A percentile compares a stretch with the other conserved stretches of the same genome.
These are phyloP conservation scores for Meira miltonrushii DNA, from an alignment of 1,284 basidiomycete genomes.

Conservation along the genomic window DNA sequence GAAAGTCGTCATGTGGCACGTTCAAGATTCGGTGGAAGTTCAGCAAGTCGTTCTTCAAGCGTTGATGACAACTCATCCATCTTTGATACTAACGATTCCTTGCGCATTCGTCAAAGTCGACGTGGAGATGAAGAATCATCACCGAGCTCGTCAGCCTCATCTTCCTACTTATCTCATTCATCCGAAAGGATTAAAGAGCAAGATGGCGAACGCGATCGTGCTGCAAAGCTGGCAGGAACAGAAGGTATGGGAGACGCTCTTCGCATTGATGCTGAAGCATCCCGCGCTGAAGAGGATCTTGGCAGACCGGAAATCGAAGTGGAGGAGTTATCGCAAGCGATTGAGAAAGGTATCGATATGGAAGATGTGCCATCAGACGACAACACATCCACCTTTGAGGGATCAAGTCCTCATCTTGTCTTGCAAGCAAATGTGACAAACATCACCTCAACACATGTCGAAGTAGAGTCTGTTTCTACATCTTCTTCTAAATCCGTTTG, in stretches of 20 bases:
- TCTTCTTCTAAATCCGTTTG: constrained; percentile 28
- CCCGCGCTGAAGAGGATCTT: constrained; percentile 25
- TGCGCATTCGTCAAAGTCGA: neutral
- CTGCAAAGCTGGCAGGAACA: neutral
- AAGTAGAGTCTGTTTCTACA: constrained; percentile 15
- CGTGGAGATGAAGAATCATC: neutral
- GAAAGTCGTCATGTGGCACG: neutral
- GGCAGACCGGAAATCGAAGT: constrained; percentile 34
- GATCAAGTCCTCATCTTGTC: constrained; percentile 39
- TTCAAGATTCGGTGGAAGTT: neutral
- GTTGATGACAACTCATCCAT: neutral
- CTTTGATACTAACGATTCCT: neutral
- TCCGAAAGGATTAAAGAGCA: neutral
- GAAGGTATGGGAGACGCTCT: constrained; percentile 14
- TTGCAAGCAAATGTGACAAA: constrained; percentile 42
- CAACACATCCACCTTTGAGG: constrained; percentile 22
- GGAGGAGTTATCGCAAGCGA: constrained; percentile 22
- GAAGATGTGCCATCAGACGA: constrained; percentile 6
- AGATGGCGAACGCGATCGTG: neutral
- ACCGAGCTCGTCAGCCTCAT: neutral
- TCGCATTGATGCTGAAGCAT: constrained; percentile 19
- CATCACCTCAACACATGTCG: constrained; percentile 43
- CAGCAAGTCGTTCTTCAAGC: neutral
- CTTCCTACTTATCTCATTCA: neutral
- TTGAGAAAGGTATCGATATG: constrained; percentile 14